Evolutionary conservation across 73 alveolate genomes (phyloP).

Genomic region (Durusdinium trenchii): DNA sequence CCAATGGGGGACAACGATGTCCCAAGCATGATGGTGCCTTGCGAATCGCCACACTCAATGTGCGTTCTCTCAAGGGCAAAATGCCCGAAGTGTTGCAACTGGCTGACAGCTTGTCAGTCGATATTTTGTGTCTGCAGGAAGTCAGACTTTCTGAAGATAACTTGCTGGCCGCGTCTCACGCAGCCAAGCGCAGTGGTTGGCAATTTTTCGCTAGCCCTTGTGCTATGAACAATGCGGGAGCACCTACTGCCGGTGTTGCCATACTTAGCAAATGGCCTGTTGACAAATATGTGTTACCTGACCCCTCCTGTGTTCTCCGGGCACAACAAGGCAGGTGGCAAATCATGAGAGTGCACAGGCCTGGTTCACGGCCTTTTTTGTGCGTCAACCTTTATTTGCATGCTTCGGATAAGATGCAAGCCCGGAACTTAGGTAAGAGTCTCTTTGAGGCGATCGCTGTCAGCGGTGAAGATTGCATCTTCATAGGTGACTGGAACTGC

Average conservation of each 20-base stretch:
- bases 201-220: background rate
- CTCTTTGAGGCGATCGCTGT: background rate
- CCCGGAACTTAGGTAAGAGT: background rate
- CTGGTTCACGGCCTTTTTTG: background rate
- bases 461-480: background rate
- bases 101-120: background rate
- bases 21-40: no score
- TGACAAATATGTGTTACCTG: background rate
- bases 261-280: constrained; percentile 16
- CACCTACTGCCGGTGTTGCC: background rate
- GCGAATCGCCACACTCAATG: constrained; percentile 7
- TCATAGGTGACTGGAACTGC: constrained; percentile 18
- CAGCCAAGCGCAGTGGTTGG: background rate
- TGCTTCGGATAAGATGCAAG: background rate
- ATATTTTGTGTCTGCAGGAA: constrained; percentile 12
- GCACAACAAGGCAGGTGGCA: background rate
- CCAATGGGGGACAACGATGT: no score
- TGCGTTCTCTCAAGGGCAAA: background rate
- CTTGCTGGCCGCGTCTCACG: background rate
- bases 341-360: background rate
- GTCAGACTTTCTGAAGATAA: background rate
- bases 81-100: background rate
- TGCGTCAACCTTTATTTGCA: background rate
- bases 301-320: no score
- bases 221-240: background rate